A percentile compares a stretch with the other conserved stretches of the same genome.
Evolutionary conservation across 176 grass and related monocot genomes (phyloP).

Genomic region (Triticum urartu): DNA sequence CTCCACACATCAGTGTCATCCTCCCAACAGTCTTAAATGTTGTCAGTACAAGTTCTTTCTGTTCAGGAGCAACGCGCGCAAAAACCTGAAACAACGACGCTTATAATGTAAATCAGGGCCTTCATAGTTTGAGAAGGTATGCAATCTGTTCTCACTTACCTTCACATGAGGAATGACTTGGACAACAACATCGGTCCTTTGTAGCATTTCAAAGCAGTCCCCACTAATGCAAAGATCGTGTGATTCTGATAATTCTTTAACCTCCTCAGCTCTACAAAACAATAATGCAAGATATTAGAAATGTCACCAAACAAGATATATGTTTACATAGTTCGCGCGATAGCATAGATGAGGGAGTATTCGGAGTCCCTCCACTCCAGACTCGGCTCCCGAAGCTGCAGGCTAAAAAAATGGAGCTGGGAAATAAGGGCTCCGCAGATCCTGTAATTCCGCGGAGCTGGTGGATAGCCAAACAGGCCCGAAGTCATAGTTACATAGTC

Average conservation of each 20-base stretch:
- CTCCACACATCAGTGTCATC: conserved; percentile 98
- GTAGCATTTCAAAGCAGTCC: conserved; percentile 98
- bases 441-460: too few relatives aligned
- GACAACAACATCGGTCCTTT: conserved; percentile 73
- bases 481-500: not conserved
- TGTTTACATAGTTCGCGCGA: not conserved
- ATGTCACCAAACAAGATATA: conserved; percentile 21
- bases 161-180: conserved; percentile 94
- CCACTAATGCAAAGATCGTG: conserved; percentile 95
- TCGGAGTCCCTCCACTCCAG: too few relatives aligned
- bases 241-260: conserved; percentile 64
- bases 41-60: conserved; percentile 98
- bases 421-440: too few relatives aligned
- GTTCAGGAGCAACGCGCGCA: conserved; percentile 94
- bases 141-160: conserved; percentile 39
- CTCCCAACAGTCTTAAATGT: conserved; percentile 97
- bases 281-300: conserved; percentile 21
- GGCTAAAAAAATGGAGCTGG: too few relatives aligned
- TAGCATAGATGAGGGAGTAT: not conserved
- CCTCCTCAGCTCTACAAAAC: conserved; percentile 65
- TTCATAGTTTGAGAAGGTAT: conserved; percentile 6
- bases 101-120: conserved; percentile 4
- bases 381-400: too few relatives aligned
- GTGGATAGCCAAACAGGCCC: too few relatives aligned
- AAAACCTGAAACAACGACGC: conserved; percentile 68